Evolutionary conservation across 768 basidiomycete species (phyloP).

Genomic region (Mycena latifolia): DNA sequence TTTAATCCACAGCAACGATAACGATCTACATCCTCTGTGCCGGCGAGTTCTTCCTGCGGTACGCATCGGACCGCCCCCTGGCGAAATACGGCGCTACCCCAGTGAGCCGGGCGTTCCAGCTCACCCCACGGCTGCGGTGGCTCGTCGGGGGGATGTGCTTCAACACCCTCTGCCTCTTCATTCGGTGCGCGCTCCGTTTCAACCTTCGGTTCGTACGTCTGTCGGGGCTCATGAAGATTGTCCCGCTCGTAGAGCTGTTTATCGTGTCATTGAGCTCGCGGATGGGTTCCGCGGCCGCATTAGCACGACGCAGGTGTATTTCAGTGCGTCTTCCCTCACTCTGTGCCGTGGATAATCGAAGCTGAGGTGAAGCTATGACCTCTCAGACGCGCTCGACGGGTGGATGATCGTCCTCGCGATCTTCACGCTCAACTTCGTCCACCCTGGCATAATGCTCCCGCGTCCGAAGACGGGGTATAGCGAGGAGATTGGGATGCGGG

Average conservation of each 20-base stretch:
- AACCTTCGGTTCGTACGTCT: too few species aligned
- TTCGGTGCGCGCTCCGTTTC: slow-evolving; percentile 10
- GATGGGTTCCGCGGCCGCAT: slow-evolving; percentile 49
- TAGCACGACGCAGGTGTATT: slow-evolving; percentile 46
- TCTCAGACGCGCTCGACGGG: slow-evolving; percentile 34
- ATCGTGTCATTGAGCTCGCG: slow-evolving; percentile 49
- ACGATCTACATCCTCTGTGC: slow-evolving; percentile 44
- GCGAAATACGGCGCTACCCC: too few species aligned
- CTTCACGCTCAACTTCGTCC: slow-evolving; percentile 18
- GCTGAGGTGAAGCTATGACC: neutral
- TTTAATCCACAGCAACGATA: slow-evolving; percentile 25
- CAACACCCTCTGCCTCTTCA: slow-evolving; percentile 32
- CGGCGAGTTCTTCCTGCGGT: slow-evolving; percentile 58
- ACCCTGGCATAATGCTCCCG: neutral
- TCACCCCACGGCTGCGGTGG: slow-evolving; percentile 9
- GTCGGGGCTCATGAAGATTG: neutral
- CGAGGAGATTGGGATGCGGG: too few species aligned
- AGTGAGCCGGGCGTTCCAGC: neutral
- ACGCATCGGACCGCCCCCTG: neutral
- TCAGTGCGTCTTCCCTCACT: slow-evolving; percentile 42
- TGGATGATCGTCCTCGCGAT: slow-evolving; percentile 28
- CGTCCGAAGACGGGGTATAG: too few species aligned
- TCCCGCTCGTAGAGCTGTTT: slow-evolving; percentile 36
- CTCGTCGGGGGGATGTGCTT: slow-evolving; percentile 20
- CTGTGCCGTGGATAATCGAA: too few species aligned